A percentile compares a stretch with the other conserved stretches of the same genome.
These are phyloP conservation scores for Neurospora sp. DNA, from an alignment of 495 filamentous ascomycete species.

Conservation along the genomic window DNA sequence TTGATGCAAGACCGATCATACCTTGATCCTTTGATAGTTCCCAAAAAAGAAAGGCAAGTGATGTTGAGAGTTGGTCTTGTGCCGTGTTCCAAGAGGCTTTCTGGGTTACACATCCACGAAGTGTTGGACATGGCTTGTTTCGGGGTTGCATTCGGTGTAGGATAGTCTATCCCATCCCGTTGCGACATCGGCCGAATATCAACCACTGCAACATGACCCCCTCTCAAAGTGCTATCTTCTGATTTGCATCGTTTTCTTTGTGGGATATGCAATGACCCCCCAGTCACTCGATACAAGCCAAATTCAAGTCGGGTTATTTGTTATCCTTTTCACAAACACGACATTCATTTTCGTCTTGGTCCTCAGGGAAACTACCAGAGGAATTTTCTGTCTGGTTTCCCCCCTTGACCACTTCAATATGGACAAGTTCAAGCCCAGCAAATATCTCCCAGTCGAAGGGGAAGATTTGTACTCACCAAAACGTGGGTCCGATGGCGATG, in stretches of 20 bases:
- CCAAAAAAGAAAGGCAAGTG: not conserved
- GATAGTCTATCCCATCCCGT: not conserved
- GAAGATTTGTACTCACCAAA: not conserved
- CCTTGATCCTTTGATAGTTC: not conserved
- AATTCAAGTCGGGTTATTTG: not conserved
- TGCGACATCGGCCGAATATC: not conserved
- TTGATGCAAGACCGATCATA: not conserved
- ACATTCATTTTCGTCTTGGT: not conserved
- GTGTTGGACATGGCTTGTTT: not conserved
- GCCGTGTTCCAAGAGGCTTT: not conserved
- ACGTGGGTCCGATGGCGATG: not conserved
- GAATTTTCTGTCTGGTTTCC: not conserved
- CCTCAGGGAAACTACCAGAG: not conserved
- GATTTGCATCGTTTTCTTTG: not conserved
- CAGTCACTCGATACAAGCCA: not conserved
- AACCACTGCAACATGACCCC: not conserved
- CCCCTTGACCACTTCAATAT: not conserved
- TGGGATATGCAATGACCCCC: not conserved
- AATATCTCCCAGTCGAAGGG: not conserved
- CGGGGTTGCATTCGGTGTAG: not conserved
- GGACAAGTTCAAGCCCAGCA: not conserved
- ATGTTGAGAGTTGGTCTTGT: not conserved
- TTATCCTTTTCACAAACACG: not conserved
- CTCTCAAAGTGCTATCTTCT: not conserved
- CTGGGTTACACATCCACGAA: not conserved